These are phyloP conservation scores for Phytopythium oedochilum DNA, from an alignment of 352 stramenopile species.

Conservation along the genomic window DNA sequence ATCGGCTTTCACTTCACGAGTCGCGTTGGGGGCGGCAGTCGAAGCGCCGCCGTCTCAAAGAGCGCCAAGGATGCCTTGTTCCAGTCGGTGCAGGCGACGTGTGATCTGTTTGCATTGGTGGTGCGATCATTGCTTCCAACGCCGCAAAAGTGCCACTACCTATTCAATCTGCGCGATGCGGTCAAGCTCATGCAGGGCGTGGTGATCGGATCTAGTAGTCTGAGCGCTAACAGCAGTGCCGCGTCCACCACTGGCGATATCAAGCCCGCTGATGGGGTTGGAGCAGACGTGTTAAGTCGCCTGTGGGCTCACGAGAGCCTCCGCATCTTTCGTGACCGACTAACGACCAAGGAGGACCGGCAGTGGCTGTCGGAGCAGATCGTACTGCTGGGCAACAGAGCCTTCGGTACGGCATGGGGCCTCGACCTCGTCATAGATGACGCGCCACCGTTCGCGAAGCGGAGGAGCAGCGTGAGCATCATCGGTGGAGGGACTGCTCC, in stretches of 20 bases:
- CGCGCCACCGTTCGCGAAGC: conserved; percentile 1
- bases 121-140: conserved; percentile 58
- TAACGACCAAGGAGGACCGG: conserved; percentile 81
- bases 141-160: conserved; percentile 78
- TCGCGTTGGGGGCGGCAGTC: conserved; percentile 3
- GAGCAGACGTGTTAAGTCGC: conserved; percentile 41
- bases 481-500: background rate
- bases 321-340: conserved; percentile 91
- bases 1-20: conserved; percentile 45
- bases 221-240: background rate
- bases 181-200: conserved; percentile 85
- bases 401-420: conserved; percentile 65
- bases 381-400: conserved; percentile 48
- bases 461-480: background rate
- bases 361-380: conserved; percentile 85
- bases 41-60: conserved; percentile 22
- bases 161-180: conserved; percentile 81
- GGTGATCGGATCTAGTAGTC: conserved; percentile 28
- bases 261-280: conserved; percentile 9
- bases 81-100: conserved; percentile 52
- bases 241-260: background rate
- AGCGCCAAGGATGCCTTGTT: conserved; percentile 45
- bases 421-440: conserved; percentile 30
- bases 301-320: conserved; percentile 91
- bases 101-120: conserved; percentile 56